These are phyloP conservation scores for Porphyrellus cyaneotinctus DNA, from an alignment of 768 basidiomycete species.

Conservation along the genomic window DNA sequence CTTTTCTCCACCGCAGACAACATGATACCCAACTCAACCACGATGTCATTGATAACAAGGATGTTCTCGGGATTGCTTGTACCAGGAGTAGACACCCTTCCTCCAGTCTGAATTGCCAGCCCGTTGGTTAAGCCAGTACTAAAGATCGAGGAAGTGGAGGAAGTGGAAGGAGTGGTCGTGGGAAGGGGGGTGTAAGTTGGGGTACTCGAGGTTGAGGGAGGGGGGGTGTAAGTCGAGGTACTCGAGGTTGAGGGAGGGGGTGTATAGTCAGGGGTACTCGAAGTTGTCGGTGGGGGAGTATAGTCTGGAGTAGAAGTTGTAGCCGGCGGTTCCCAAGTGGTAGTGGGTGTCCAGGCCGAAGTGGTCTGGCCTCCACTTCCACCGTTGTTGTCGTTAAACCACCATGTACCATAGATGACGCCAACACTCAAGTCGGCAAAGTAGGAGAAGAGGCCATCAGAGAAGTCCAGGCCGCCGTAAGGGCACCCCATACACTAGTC, in stretches of 20 bases:
- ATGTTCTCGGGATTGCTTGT: conserved; percentile 33
- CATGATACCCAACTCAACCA: conserved; percentile 32
- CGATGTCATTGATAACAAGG: conserved; percentile 30
- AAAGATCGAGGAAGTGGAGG: conserved; percentile 21
- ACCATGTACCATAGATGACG: conserved; percentile 61
- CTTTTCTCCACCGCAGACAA: conserved; percentile 9
- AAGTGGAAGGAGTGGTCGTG: conserved; percentile 12
- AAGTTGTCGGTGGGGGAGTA: conserved; percentile 16
- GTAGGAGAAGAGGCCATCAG: conserved; percentile 58
- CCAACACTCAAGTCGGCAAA: conserved; percentile 50
- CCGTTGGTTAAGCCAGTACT: conserved; percentile 23
- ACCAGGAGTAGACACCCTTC: conserved; percentile 32
- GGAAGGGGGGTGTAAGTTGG: conserved; percentile 9
- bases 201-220: conserved; percentile 15
- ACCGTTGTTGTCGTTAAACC: conserved; percentile 40
- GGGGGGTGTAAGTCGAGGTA: conserved; percentile 14
- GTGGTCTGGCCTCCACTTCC: conserved; percentile 17
- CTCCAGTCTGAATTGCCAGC: conserved; percentile 22
- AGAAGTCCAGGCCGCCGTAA: conserved; percentile 63
- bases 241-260: conserved; percentile 22
- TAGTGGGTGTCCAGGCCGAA: conserved; percentile 13
- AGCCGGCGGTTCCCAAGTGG: conserved; percentile 20
- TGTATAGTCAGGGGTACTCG: conserved; percentile 14
- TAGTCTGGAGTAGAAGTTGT: conserved; percentile 22
- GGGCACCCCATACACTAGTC: conserved; percentile 64